Evolutionary conservation across 2,329 filamentous ascomycete species (phyloP), one percentile per base, ranked within the genome.

Genomic region (Claviceps digitariae): DNA sequence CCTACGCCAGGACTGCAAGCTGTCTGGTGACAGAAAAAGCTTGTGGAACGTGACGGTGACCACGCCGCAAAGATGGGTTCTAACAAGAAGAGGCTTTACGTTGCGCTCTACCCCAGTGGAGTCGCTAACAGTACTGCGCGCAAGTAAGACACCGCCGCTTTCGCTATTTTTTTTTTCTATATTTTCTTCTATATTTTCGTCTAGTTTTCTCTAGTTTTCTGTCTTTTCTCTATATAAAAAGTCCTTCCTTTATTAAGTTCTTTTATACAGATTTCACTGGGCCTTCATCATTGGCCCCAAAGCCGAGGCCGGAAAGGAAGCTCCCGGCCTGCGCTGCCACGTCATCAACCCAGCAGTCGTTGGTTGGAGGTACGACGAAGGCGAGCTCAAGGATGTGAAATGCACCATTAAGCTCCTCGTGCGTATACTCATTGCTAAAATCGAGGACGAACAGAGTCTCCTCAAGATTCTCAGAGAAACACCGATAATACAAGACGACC

Each of bases 351-450:
- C 23, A 0, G 53, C 56, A 0, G 0, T 51, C 6, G 8, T 45
- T 0, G 57, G 54, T 12, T 68, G 66, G 65, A 12, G 57, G 0
- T 67, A 63, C 38, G 63, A 66, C 31, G 61, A 66, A 20, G 1
- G 36, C 0, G 0, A 15, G 8, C 15, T 64, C 1, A 1, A n/a
- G 0, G 57, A 67, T 17, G 57, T 64, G 1, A 56, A 51, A 21
- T 54, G 2, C 43, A 63, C 64, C 2, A 53, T 38, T 25, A 64
- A 27, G 20, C 63, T 72, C 9, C 64, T 74, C 31, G 67, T 60
- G 1, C 69, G 69, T 9, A 52, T 72, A 54, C 3, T 67, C 13
- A 63, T 72, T 51, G 69, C 64, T 36, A 74, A 74, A 57, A 55
- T 74, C 29, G 57, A 61, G 21, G 60, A 73, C 54, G 59, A 67